Percentiles rank a stretch among this genome's conserved stretches.
Conservation (phyloP, 2,329 filamentous ascomycete genomes). For the Aspergillus sp. region DNA sequence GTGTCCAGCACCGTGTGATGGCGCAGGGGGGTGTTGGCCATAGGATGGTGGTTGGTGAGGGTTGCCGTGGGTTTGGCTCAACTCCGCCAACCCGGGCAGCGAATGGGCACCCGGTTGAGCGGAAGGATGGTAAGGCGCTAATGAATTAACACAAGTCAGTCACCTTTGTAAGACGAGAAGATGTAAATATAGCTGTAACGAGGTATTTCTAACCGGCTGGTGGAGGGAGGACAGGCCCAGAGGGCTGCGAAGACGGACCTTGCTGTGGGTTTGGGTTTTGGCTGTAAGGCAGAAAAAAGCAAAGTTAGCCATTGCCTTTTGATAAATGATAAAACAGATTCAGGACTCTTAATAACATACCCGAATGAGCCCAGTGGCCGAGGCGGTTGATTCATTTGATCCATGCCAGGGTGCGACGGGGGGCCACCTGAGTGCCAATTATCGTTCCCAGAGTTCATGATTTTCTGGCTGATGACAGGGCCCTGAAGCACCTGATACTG, state of each 20-base stretch:
- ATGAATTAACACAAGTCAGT: constrained; percentile 19
- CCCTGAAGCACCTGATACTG: constrained; percentile 4
- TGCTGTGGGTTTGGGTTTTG: constrained; percentile 40
- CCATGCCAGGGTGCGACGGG: constrained; percentile 44
- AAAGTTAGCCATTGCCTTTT: constrained; percentile 6
- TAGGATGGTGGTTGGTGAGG: constrained; percentile 44
- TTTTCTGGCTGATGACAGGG: constrained; percentile 23
- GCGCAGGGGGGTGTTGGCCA: constrained; percentile 40
- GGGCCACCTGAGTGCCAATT: constrained; percentile 44
- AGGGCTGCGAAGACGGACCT: constrained; percentile 37
- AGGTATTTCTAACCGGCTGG: constrained; percentile 36
- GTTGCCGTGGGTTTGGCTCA: constrained; percentile 45
- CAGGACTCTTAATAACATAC: constrained; percentile 29
- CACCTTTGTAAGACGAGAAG: background rate
- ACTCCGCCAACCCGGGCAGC: constrained; percentile 46
- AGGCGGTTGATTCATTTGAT: constrained; percentile 43
- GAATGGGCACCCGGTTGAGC: constrained; percentile 46
- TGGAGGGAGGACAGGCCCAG: constrained; percentile 41
- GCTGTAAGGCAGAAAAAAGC: constrained; percentile 20
- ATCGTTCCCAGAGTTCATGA: constrained; percentile 46
- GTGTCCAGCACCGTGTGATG: constrained; percentile 37
- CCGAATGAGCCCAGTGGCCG: constrained; percentile 46
- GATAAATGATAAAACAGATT: background rate
- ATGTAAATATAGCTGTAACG: background rate
- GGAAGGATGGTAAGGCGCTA: constrained; percentile 43